Evolutionary conservation across 345 rosid genomes (phyloP).

Genomic region (Acer campestre): DNA sequence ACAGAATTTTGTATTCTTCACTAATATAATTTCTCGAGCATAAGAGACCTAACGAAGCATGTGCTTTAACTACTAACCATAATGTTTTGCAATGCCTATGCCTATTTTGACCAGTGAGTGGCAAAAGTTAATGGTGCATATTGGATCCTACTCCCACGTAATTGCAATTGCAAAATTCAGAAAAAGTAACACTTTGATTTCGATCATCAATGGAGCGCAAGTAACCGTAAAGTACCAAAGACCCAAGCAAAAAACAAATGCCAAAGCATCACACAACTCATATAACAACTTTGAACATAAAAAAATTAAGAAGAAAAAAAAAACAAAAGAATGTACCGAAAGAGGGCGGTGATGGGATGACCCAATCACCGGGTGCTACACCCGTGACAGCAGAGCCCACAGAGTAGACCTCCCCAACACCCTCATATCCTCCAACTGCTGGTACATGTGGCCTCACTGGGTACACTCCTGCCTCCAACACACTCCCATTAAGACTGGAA

Average conservation of each 20-base stretch:
- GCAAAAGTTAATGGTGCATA: neutral
- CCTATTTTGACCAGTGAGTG: neutral
- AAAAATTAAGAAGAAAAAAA: neutral
- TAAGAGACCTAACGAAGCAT: neutral
- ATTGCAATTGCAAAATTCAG: neutral
- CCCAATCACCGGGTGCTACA: conserved; percentile 78
- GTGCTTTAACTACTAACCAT: neutral
- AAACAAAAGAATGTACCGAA: conserved; percentile 43
- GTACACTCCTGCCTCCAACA: conserved; percentile 59
- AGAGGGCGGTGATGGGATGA: conserved; percentile 85
- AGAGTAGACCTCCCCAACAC: conserved; percentile 80
- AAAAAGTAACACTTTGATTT: no score
- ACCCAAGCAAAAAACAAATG: no score
- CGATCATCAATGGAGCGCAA: no score
- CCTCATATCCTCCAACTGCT: conserved; percentile 92
- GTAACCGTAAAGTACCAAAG: no score
- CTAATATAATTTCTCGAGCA: conserved; percentile 6
- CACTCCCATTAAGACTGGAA: neutral
- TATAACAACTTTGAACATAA: no score
- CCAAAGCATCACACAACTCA: no score
- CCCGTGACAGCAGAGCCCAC: conserved; percentile 69
- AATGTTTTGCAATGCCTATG: neutral
- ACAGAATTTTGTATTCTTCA: neutral
- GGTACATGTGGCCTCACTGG: conserved; percentile 92
- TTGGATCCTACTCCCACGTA: neutral